A percentile compares a stretch with the other conserved stretches of the same genome.
phyloP scores from a whole-genome alignment of 225 moss, liverwort and hornwort genomes.

The Polytrichum formosum region DNA sequence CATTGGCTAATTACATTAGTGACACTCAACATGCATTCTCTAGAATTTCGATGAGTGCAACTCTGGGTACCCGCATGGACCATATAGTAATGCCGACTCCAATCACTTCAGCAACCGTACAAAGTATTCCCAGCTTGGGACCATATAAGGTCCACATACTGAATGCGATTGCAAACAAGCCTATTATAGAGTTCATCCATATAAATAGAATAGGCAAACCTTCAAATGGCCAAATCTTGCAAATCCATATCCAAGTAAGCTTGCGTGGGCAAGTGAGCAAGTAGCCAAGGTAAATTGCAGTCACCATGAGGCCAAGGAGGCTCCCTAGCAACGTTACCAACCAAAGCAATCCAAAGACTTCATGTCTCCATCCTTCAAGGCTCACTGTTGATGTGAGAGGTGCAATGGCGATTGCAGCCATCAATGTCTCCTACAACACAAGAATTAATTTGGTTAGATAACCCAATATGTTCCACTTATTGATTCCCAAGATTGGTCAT shows the following conservation, averaged over 20 bases:
- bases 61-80: too few relatives aligned
- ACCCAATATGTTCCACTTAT: too few relatives aligned
- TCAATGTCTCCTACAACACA: too few relatives aligned
- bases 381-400: background rate
- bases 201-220: slow-evolving; percentile 9
- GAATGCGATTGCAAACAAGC: slow-evolving; percentile 13
- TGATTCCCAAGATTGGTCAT: too few relatives aligned
- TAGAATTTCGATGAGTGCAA: too few relatives aligned
- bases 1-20: too few relatives aligned
- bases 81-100: too few relatives aligned
- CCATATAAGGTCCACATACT: slow-evolving; percentile 13
- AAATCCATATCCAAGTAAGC: slow-evolving; percentile 20
- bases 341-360: background rate
- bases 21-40: too few relatives aligned
- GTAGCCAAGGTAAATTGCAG: slow-evolving; percentile 7
- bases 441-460: too few relatives aligned
- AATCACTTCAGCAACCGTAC: too few relatives aligned
- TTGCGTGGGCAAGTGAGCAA: slow-evolving; percentile 14
- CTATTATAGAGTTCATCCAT: slow-evolving; percentile 11
- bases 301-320: slow-evolving; percentile 12
- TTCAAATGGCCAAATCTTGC: slow-evolving; percentile 5
- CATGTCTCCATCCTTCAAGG: slow-evolving; percentile 1
- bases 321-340: slow-evolving; percentile 14
- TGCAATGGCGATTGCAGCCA: too few relatives aligned
- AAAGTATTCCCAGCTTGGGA: background rate